Evolutionary conservation across 805 yeast species (phyloP).

Genomic region (Starmera caribaea): DNA sequence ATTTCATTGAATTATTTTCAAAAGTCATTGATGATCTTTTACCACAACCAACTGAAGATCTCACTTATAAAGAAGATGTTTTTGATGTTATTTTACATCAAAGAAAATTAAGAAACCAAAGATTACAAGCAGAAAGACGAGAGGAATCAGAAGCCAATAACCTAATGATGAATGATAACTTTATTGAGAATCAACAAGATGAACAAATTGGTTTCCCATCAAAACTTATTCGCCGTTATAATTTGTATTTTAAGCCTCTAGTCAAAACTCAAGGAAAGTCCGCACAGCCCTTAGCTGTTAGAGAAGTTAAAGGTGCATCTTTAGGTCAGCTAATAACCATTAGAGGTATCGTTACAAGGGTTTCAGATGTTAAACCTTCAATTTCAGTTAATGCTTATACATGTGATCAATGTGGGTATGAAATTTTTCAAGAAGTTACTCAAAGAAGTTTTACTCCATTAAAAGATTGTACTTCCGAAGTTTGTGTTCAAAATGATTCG

Average conservation of each 20-base stretch:
- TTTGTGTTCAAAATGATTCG: constrained; percentile 68
- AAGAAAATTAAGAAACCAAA: constrained; percentile 72
- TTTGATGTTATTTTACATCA: constrained; percentile 89
- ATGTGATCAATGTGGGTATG: constrained; percentile 96
- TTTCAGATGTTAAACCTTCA: constrained; percentile 91
- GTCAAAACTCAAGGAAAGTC: constrained; percentile 24
- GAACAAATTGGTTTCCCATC: constrained; percentile 62
- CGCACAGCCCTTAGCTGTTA: constrained; percentile 64
- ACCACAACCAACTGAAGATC: constrained; percentile 80
- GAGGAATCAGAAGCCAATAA: constrained; percentile 45
- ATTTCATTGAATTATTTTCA: constrained; percentile 71
- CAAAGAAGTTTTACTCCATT: constrained; percentile 82
- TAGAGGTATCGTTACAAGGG: constrained; percentile 91
- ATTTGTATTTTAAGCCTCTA: constrained; percentile 78
- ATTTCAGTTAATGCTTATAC: constrained; percentile 90
- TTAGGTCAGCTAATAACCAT: constrained; percentile 85
- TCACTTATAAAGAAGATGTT: constrained; percentile 79
- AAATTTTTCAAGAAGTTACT: constrained; percentile 90
- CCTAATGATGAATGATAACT: constrained; percentile 17
- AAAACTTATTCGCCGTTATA: constrained; percentile 77
- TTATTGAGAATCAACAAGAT: constrained; percentile 12
- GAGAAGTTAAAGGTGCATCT: constrained; percentile 77
- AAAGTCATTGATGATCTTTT: constrained; percentile 67
- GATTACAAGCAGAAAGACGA: constrained; percentile 56
- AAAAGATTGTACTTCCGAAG: constrained; percentile 72